A percentile compares a stretch with the other conserved stretches of the same genome.
Conservation (phyloP, 164 flowering plant genomes). For the Protea cynaroides region DNA sequence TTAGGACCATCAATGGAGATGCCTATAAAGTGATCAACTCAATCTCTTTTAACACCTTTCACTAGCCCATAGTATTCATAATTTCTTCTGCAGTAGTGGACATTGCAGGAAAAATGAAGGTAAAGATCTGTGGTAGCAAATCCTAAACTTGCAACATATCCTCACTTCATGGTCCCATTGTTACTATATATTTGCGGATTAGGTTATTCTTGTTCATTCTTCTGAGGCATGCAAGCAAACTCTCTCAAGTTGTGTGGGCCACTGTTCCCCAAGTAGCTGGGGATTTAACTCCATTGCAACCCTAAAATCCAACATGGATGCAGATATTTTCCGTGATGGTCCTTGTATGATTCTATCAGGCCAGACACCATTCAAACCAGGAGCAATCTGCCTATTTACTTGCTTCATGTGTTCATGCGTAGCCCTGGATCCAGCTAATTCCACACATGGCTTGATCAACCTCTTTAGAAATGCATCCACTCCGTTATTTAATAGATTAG, state of each 20-base stretch:
- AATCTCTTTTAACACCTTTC: conserved; percentile 1
- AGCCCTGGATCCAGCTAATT: conserved; percentile 43
- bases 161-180: neutral
- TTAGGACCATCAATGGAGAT: neutral
- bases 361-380: conserved; percentile 23
- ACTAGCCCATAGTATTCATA: conserved; percentile 10
- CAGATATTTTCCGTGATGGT: conserved; percentile 14
- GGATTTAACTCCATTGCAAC: conserved; percentile 73
- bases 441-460: conserved; percentile 60
- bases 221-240: conserved; percentile 33
- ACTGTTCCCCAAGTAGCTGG: conserved; percentile 63
- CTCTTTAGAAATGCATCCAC: conserved; percentile 70
- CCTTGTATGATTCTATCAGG: conserved; percentile 20
- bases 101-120: conserved; percentile 7
- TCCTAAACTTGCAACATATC: conserved; percentile 4
- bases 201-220: conserved; percentile 13
- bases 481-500: conserved; percentile 56
- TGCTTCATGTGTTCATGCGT: conserved; percentile 19
- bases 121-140: conserved; percentile 11
- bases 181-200: neutral
- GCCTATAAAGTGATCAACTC: neutral
- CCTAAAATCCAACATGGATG: conserved; percentile 56
- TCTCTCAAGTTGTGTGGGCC: conserved; percentile 71
- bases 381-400: conserved; percentile 8
- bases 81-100: conserved; percentile 13